A percentile compares a stretch with the other conserved stretches of the same genome.
phyloP scores from a whole-genome alignment of 2,329 filamentous ascomycete species.

The Fusarium bactridioides region DNA sequence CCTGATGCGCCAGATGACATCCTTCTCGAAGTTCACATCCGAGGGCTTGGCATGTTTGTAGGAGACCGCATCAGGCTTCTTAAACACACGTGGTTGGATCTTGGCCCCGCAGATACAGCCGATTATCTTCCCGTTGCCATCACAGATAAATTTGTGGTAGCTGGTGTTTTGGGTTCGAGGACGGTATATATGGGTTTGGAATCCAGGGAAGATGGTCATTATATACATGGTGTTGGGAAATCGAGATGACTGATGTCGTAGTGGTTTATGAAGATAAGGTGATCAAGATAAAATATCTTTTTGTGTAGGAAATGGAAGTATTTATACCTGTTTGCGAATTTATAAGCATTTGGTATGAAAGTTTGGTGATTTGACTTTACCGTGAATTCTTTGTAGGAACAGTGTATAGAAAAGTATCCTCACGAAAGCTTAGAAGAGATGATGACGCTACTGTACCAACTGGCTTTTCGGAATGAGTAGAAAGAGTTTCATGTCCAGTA shows the following conservation, averaged over 20 bases:
- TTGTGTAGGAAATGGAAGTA: fast-evolving
- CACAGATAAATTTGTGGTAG: not conserved
- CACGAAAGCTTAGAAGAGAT: fast-evolving
- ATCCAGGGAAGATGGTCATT: not conserved
- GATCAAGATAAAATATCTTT: fast-evolving
- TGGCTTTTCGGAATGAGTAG: fast-evolving
- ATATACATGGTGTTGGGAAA: not conserved
- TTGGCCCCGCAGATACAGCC: not conserved
- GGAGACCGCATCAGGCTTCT: not conserved
- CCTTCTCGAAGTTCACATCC: not conserved
- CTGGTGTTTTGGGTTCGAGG: not conserved
- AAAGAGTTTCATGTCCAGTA: not conserved
- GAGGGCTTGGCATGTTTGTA: not conserved
- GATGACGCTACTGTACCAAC: not conserved
- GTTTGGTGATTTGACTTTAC: not conserved
- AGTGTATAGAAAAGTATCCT: too few species aligned
- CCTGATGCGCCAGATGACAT: not conserved
- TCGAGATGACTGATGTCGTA: not conserved
- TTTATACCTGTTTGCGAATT: not conserved
- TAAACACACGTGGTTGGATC: not conserved
- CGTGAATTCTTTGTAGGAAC: not conserved
- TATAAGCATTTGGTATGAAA: not conserved
- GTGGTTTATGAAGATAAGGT: not conserved
- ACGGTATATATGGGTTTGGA: not conserved
- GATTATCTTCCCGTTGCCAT: not conserved